phyloP scores from a whole-genome alignment of 371 early-diverging fungal species.

The Zychaea mexicana region DNA sequence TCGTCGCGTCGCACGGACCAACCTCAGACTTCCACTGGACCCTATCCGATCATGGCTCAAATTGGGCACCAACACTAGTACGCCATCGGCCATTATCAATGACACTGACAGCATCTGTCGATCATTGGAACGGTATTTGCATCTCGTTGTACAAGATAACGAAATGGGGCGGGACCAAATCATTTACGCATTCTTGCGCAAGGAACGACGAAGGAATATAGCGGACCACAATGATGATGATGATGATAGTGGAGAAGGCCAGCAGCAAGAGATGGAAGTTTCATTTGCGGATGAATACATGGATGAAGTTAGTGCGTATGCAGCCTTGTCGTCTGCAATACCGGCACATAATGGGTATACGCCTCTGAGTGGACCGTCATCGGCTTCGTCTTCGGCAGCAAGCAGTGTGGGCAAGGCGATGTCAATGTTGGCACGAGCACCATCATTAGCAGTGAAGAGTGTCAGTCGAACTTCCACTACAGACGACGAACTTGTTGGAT shows the following conservation, averaged over 20 bases:
- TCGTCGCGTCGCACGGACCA: constrained; percentile 24
- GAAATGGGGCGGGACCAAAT: constrained; percentile 43
- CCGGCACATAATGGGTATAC: constrained; percentile 1
- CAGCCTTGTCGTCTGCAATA: constrained; percentile 12
- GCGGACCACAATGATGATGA: background rate
- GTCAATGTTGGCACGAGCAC: constrained; percentile 21
- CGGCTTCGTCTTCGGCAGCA: background rate
- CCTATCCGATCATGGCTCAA: constrained; percentile 40
- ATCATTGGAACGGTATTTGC: constrained; percentile 35
- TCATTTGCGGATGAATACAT: constrained; percentile 43
- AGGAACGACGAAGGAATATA: constrained; percentile 27
- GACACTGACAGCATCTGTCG: constrained; percentile 24
- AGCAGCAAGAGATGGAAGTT: constrained; percentile 15
- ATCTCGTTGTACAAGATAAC: constrained; percentile 35
- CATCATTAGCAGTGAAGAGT: constrained; percentile 20
- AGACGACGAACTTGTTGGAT: constrained; percentile 13
- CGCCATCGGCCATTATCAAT: constrained; percentile 6
- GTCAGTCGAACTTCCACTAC: background rate
- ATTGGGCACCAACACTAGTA: constrained; percentile 10
- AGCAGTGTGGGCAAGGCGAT: constrained; percentile 22
- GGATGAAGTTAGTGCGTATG: constrained; percentile 25
- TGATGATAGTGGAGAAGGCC: no score
- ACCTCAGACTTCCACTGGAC: constrained; percentile 39
- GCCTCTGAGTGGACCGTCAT: background rate
- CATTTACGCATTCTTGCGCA: constrained; percentile 42